These are phyloP conservation scores for Candida silvatica DNA, from an alignment of 805 yeast species.

Conservation along the genomic window DNA sequence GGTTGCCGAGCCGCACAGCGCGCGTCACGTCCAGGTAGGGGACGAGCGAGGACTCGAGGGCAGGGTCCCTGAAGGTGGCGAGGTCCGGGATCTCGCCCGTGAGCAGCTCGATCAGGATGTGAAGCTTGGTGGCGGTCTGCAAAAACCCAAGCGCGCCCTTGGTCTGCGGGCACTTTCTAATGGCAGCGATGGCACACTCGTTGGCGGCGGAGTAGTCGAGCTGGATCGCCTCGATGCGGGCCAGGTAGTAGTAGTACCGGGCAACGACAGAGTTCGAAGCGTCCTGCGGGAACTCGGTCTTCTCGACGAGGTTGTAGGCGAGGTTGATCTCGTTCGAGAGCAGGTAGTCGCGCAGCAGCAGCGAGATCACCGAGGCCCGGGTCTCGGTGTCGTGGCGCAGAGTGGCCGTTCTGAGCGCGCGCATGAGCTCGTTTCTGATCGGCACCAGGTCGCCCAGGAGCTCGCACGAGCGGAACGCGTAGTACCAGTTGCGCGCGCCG, in stretches of 20 bases:
- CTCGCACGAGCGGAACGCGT: conserved; percentile 73
- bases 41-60: conserved; percentile 48
- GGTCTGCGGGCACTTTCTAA: conserved; percentile 93
- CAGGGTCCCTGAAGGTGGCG: conserved; percentile 61
- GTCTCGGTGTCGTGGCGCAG: conserved; percentile 91
- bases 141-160: conserved; percentile 76
- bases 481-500: conserved; percentile 90
- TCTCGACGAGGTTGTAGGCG: conserved; percentile 84
- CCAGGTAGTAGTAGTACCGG: conserved; percentile 83
- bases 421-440: conserved; percentile 63
- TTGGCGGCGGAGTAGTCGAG: conserved; percentile 86
- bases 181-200: conserved; percentile 88
- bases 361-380: conserved; percentile 78
- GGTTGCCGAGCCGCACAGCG: conserved; percentile 90
- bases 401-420: conserved; percentile 78
- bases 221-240: conserved; percentile 87
- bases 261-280: conserved; percentile 81
- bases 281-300: conserved; percentile 77
- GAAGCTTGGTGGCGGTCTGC: conserved; percentile 83
- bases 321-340: conserved; percentile 72
- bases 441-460: conserved; percentile 40
- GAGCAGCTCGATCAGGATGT: conserved; percentile 79
- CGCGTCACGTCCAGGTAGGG: conserved; percentile 85
- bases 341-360: conserved; percentile 74
- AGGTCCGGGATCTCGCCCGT: conserved; percentile 97